Evolutionary conservation across 148 eudicot genomes (phyloP).

Genomic region (Silene latifolia): DNA sequence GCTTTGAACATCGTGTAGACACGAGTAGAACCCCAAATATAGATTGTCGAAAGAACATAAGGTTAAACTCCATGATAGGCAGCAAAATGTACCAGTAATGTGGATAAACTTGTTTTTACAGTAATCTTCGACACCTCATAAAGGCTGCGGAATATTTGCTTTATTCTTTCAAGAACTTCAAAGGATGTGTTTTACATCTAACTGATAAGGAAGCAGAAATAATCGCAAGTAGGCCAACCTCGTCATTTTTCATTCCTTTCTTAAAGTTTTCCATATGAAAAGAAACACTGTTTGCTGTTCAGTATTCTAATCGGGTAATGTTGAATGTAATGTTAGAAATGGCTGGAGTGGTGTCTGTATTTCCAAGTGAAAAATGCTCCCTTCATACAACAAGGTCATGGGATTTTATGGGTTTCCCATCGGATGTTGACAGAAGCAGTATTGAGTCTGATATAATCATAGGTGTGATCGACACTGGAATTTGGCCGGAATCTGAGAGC

Average conservation of each 20-base stretch:
- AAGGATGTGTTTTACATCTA: slow-evolving; percentile 20
- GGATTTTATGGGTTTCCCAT: too few relatives aligned
- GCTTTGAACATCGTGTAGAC: too few relatives aligned
- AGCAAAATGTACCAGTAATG: too few relatives aligned
- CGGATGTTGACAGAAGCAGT: too few relatives aligned
- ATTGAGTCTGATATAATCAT: too few relatives aligned
- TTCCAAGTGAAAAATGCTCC: slow-evolving; percentile 27
- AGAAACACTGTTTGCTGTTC: neutral
- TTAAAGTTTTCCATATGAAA: too few relatives aligned
- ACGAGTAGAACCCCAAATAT: too few relatives aligned
- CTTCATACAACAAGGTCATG: too few relatives aligned
- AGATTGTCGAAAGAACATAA: too few relatives aligned
- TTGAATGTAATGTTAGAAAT: slow-evolving; percentile 15
- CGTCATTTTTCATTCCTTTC: neutral
- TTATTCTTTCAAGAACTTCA: slow-evolving; percentile 21
- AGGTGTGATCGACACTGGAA: too few relatives aligned
- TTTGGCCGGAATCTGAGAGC: too few relatives aligned
- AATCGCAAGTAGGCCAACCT: neutral
- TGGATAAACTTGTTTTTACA: neutral
- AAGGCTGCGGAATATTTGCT: slow-evolving; percentile 9
- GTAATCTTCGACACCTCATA: neutral
- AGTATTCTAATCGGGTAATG: neutral
- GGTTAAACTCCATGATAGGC: too few relatives aligned
- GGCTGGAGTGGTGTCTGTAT: slow-evolving; percentile 43
- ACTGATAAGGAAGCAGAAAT: slow-evolving; percentile 20